Base-by-base conservation (phyloP, 768 basidiomycete genomes). In the Boletus reticulatus region DNA sequence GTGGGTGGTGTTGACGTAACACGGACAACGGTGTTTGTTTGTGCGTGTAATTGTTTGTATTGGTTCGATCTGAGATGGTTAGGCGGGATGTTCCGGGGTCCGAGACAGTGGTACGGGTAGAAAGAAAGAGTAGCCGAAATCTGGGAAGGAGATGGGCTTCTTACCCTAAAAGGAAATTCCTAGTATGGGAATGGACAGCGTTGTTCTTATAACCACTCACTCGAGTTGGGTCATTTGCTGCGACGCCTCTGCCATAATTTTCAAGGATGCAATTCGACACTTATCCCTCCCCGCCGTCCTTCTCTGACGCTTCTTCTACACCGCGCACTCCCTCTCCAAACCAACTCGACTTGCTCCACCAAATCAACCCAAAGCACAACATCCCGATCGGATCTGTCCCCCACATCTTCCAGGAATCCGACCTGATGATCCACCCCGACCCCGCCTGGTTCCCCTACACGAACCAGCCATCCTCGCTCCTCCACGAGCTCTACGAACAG, bases 241-340 rank as follows among this genome's bases (percentile, higher is more conserved):
- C 55, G 60, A 57, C 62, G 22, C 22, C 61, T 63, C 57, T 50
- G 45, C 58, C 53, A 59, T 22, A 52, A 51, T 50, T 42, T 44
- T 43, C 43, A 29, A 47, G 20, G 57, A 80, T 80, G 78, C 78
- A 80, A 66, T 88, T 86, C 71, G 84, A 87, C 75, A 70, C 76
- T 8, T 87, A 84, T 72, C 73, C 81, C 48, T 78, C 72, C 34
- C 67, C 69, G 39, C 63, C 69, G 32, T 60, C 84, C 61, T 85
- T 84, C 76, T 83, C 84, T 53, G 84, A 87, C 75, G 80, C 84
- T 58, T 87, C 82, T 48, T 76, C 87, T 43, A 77, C 80, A 2
- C 88, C 89, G 3, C 81, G 88, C 52, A 90, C 89, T 0, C 89
- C 89, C 0, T 89, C 89, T 2, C 89, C 89, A 20, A 76, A 72